Evolutionary conservation across 2,329 filamentous ascomycete genomes (phyloP).

Genomic region (Neopestalotiopsis sp.): DNA sequence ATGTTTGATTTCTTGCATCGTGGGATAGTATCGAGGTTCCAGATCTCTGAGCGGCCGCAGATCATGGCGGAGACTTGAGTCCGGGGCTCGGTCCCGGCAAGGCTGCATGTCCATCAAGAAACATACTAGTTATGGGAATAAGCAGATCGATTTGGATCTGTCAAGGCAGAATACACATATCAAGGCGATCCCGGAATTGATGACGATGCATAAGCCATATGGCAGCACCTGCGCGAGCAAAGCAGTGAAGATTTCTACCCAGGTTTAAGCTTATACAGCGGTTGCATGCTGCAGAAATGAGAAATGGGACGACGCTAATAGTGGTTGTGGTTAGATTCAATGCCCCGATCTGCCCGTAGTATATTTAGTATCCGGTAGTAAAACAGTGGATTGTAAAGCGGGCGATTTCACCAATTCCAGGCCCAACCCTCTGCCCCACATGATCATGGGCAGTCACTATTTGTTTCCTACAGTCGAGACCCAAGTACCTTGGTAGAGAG

Average conservation of each 20-base stretch:
- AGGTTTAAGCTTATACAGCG: background rate
- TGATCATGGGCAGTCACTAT: background rate
- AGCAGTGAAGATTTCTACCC: background rate
- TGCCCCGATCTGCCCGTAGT: background rate
- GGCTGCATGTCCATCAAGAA: background rate
- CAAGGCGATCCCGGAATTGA: background rate
- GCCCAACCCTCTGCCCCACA: background rate
- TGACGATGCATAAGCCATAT: background rate
- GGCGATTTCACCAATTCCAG: background rate
- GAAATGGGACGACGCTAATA: background rate
- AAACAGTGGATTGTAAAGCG: slow-evolving; percentile 1
- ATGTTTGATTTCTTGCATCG: background rate
- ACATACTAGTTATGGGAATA: background rate
- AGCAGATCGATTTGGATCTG: background rate
- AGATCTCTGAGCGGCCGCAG: background rate
- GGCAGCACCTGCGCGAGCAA: background rate
- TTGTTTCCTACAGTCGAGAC: background rate
- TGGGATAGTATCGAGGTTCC: background rate
- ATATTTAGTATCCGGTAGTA: background rate
- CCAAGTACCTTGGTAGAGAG: background rate
- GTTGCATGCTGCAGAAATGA: background rate
- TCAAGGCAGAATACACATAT: background rate
- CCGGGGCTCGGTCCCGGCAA: background rate
- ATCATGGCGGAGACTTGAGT: background rate
- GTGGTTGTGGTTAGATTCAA: background rate